Evolutionary conservation across 495 filamentous ascomycete genomes (phyloP), one percentile per base, ranked within the genome.

Genomic region (Ascobolus immersus): DNA sequence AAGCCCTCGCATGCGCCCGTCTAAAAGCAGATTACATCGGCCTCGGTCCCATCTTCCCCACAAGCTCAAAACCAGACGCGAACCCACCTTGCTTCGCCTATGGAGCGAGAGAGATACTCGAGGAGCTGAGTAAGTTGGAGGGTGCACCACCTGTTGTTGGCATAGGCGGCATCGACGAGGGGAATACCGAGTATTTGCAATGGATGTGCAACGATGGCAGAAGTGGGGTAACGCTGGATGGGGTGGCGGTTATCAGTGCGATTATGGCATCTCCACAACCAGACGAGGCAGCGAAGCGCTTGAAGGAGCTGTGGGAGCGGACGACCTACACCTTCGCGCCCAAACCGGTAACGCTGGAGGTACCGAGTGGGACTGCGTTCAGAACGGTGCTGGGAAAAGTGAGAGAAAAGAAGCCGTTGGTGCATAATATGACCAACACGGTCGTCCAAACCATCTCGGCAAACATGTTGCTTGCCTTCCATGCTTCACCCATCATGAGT

Each of bases 361-460:
- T n/a, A 36, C 40, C 3, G 7, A 5, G 6, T n/a, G 7, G 2
- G 29, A 32, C 17, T 17, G 21, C 13, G 17, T 56, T 19, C 15
- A 17, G 8, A 32, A 18, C 10, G 17, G 14, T 35, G 13, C 22
- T 19, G 4, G 4, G 9, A 31, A 60, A 59, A 13, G 57, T 91
- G 30, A 59, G 61, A 0, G 41, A 54, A 8, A 56, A 49, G 11
- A 71, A 66, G 28, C 84, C 86, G 0, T 59, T 96, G 7, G 78
- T 74, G 6, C 86, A 93, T 54, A 92, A 91, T 50, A 93, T 94
- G 73, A 93, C 89, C 28, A 93, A 93, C 51, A 39, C 55, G 42
- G 76, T 93, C 1, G 81, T 92, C 21, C 77, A 84, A 42, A 90
- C 91, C 47, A 75, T 96, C 44, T 77, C 79, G 8, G 84, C 86